Base-by-base conservation (phyloP, 78 protist genomes). In the Dictyostelium discoideum region DNA sequence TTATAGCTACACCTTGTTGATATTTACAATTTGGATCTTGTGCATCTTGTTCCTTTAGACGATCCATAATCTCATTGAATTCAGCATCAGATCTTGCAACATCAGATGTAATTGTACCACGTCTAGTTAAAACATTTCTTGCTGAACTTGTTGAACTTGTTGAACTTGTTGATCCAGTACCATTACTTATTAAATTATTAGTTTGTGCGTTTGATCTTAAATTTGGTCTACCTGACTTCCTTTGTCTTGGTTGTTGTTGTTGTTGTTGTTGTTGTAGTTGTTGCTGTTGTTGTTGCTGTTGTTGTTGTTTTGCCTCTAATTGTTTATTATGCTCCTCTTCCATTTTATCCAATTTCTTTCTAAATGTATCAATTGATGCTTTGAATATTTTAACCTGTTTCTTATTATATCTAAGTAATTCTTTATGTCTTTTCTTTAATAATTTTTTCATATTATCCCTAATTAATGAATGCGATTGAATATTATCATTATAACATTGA, bases 51-150 rank as follows among this genome's bases (percentile, higher is more conserved):
- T 86, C 85, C 26, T 65, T 48, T 26, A 78, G 16, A 32, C 67
- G 73, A 78, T 87, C 86, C 76, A 78, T 29, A 42, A 87, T 87
- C 26, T 54, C 86, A 16, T 46, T 54, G 39, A 87, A 87, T 63
- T 78, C 81, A 32, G 85, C 93, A 54, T 87, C 93, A 16, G 77
- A 54, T 63, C 69, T 14, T 2, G 81, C 93, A 6, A 80, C 85
- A 87, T 87, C 93, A 7, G 85, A 78, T 20, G 69, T 20, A 54
- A 76, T n/a, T 3, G 29, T 10, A 13, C 73, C 32, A 46, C 93
- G 29, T 60, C 93, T 57, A 42, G 84, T 79, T n/a, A 79, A 24
- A 11, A 46, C 42, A 24, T 74, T 85, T n/a, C 79, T 67, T 69
- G n/a, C n/a, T n/a, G 84, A 32, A 16, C 32, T 20, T 9, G 32